phyloP scores from a whole-genome alignment of 1,139 yeast genomes.

The Geotrichum reessii region DNA sequence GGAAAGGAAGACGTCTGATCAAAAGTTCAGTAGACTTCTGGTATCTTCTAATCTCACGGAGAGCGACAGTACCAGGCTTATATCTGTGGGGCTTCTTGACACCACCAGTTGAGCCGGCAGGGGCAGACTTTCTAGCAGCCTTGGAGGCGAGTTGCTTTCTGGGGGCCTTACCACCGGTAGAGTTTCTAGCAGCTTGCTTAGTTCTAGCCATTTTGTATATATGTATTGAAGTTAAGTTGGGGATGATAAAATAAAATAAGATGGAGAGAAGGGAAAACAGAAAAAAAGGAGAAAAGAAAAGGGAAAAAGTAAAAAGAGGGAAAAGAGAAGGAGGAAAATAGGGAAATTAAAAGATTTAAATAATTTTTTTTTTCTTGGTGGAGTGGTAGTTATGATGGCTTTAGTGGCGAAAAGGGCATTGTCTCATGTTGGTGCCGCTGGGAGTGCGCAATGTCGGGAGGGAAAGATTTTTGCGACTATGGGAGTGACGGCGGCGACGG shows the following conservation, averaged over 20 bases:
- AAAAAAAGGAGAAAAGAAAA: slow-evolving; percentile 12
- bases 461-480: neutral
- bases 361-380: slow-evolving; percentile 3
- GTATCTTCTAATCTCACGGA: slow-evolving; percentile 99
- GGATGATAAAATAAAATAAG: slow-evolving; percentile 1
- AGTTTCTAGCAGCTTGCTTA: slow-evolving; percentile 97
- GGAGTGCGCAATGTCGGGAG: neutral
- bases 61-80: slow-evolving; percentile 99
- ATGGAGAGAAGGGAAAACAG: slow-evolving; percentile 1
- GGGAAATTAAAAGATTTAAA: slow-evolving; percentile 4
- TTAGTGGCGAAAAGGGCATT: slow-evolving; percentile 4
- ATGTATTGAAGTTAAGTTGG: neutral
- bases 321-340: slow-evolving; percentile 12
- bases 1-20: slow-evolving; percentile 98
- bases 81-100: slow-evolving; percentile 99
- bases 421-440: neutral
- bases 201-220: slow-evolving; percentile 96
- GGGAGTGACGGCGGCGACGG: neutral
- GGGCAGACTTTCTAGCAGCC: slow-evolving; percentile 97
- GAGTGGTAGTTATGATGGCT: neutral
- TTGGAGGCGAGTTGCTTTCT: slow-evolving; percentile 98
- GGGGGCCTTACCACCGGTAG: slow-evolving; percentile 99
- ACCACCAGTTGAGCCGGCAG: slow-evolving; percentile 78
- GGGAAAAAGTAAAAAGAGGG: slow-evolving; percentile 21
- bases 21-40: slow-evolving; percentile 95